Evolutionary conservation across 2,329 filamentous ascomycete species (phyloP), one percentile per base, ranked within the genome.

Genomic region (Zelopaecilomyces penicillatus): DNA sequence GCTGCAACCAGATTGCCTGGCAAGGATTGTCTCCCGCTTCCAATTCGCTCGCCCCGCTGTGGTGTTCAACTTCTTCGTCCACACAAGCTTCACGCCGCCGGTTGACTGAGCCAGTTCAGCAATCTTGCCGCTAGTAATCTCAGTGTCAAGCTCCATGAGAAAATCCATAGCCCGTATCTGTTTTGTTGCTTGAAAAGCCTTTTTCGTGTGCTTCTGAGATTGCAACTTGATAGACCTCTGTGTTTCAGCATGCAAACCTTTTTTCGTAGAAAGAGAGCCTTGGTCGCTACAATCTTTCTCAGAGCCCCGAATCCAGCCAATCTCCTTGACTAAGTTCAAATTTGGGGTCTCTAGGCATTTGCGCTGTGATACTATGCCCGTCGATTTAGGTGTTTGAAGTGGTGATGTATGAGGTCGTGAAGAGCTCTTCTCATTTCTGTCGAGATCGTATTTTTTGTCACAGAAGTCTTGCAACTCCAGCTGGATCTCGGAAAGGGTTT

Each of bases 31-130:
- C 56, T 83, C 81, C 26, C 78, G 73, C 52, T 75, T 80, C 83
- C 84, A 88, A 54, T 78, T 82, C 29, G 85, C 85, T 35, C 84
- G 74, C 0, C 87, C 87, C 10, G 87, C 87, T 0, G 87, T 91
- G 2, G 83, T 85, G 58, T 83, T 85, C 42, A 93, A 76, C n/a
- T 78, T 87, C 54, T 84, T 87, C 48, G 75, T 82, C 87, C 87
- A 93, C 37, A 78, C 64, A 33, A 91, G 71, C 45, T 76, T 75
- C 39, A 91, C 73, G 1, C 87, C 87, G 12, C 86, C 85, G 0
- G 84, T 85, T 0, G 70, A 64, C 2, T 70, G 67, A 0, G 84
- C 71, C 19, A 89, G 68, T 27, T 69, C 55, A 1, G 67, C 60
- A 6, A 93, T 75, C 48, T 73, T 67, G 6, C 82, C 80, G 3